Evolutionary conservation across 805 yeast genomes (phyloP).

Genomic region (Grigorovia humatica): DNA sequence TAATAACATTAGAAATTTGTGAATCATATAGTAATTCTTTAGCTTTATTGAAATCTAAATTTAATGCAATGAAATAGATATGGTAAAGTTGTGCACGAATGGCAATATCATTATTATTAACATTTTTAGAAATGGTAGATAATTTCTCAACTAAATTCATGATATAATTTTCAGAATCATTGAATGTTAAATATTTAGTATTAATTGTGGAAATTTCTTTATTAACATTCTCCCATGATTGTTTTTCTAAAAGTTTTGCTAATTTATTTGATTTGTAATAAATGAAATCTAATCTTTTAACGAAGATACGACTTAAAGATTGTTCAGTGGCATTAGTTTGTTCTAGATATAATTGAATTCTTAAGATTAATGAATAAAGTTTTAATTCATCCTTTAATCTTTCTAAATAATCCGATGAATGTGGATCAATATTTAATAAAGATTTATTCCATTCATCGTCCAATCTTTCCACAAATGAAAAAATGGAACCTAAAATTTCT

Average conservation of each 20-base stretch:
- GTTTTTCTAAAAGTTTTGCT: slow-evolving; percentile 54
- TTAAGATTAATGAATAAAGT: slow-evolving; percentile 65
- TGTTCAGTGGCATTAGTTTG: slow-evolving; percentile 44
- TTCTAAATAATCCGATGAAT: slow-evolving; percentile 84
- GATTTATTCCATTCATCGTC: slow-evolving; percentile 91
- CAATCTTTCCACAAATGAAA: slow-evolving; percentile 81
- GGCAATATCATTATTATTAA: slow-evolving; percentile 57
- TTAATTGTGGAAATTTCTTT: slow-evolving; percentile 28
- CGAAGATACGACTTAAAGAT: slow-evolving; percentile 61
- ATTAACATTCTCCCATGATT: slow-evolving; percentile 47
- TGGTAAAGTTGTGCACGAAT: slow-evolving; percentile 77
- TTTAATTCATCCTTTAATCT: slow-evolving; percentile 79
- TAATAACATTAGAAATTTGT: slow-evolving; percentile 73
- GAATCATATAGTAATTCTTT: slow-evolving; percentile 82
- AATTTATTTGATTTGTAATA: slow-evolving; percentile 83
- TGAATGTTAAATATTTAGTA: slow-evolving; percentile 20
- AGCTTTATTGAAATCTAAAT: slow-evolving; percentile 54
- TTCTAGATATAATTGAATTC: slow-evolving; percentile 83
- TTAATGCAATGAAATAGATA: slow-evolving; percentile 85
- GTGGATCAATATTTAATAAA: slow-evolving; percentile 84
- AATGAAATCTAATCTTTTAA: slow-evolving; percentile 82
- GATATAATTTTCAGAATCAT: slow-evolving; percentile 32
- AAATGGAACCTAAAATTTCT: slow-evolving; percentile 72
- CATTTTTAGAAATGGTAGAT: slow-evolving; percentile 54
- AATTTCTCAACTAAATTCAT: slow-evolving; percentile 54